Evolutionary conservation across 257 asterid genomes (phyloP).

Genomic region (Knoxia roxburghii): DNA sequence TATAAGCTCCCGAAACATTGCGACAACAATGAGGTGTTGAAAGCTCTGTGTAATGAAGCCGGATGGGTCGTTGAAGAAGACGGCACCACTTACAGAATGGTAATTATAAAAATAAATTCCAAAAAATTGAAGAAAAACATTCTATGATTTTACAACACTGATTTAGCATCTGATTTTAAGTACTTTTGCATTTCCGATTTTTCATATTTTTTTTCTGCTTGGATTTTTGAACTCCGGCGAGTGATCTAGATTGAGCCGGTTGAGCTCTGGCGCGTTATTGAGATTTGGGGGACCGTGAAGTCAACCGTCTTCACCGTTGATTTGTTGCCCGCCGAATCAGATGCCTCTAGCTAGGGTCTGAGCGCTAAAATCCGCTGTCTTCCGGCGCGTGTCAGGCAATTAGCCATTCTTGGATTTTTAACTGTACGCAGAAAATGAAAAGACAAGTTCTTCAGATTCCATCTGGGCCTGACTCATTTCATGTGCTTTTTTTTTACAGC

Average conservation of each 20-base stretch:
- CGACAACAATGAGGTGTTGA: constrained; percentile 90
- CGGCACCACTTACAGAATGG: constrained; percentile 92
- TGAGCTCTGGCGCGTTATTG: constrained; percentile 38
- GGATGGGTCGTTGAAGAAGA: constrained; percentile 93
- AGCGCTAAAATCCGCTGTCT: not conserved
- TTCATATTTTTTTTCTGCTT: no score
- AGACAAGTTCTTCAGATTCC: not conserved
- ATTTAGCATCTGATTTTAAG: no score
- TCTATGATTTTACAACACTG: not conserved
- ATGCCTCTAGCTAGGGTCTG: not conserved
- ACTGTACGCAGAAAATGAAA: not conserved
- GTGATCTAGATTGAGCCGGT: constrained; percentile 30
- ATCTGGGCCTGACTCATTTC: not conserved
- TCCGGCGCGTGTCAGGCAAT: not conserved
- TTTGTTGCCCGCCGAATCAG: not conserved
- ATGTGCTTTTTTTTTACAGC: not conserved
- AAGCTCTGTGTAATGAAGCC: constrained; percentile 90
- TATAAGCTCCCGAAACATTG: constrained; percentile 93
- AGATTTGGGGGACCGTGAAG: not conserved
- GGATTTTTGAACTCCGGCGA: not conserved
- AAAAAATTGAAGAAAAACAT: not conserved
- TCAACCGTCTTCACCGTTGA: not conserved
- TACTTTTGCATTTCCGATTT: not conserved
- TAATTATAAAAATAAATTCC: constrained; percentile 20
- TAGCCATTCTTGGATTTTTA: not conserved